Percentiles rank a stretch among this genome's conserved stretches.
Evolutionary conservation across 2,329 filamentous ascomycete genomes (phyloP).

Genomic region (Eurotiales sp.): DNA sequence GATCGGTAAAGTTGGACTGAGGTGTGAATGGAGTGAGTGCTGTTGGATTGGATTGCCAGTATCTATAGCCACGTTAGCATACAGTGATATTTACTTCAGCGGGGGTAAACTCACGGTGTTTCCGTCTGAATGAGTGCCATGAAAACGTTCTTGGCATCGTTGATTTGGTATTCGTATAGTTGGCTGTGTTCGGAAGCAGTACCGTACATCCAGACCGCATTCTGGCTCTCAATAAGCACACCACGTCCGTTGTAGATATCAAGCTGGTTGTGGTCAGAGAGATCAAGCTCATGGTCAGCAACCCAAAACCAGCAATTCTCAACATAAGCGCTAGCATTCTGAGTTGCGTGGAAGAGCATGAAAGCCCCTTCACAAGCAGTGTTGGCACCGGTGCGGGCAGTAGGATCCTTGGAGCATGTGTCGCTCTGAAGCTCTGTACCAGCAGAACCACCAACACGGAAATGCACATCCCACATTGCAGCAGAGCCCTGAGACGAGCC

Average conservation of each 20-base stretch:
- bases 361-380: slow-evolving; percentile 70
- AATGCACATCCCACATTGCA: slow-evolving; percentile 94
- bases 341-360: slow-evolving; percentile 56
- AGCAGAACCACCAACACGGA: slow-evolving; percentile 81
- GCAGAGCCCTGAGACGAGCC: slow-evolving; percentile 61
- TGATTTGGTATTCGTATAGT: slow-evolving; percentile 78
- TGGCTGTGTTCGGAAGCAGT: slow-evolving; percentile 61
- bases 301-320: slow-evolving; percentile 93
- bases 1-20: slow-evolving; percentile 44
- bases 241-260: slow-evolving; percentile 84
- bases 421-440: slow-evolving; percentile 79
- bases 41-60: slow-evolving; percentile 78
- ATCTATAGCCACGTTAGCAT: slow-evolving; percentile 25
- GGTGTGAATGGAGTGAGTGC: slow-evolving; percentile 51
- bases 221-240: slow-evolving; percentile 72
- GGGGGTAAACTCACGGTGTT: slow-evolving; percentile 60
- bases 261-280: slow-evolving; percentile 61
- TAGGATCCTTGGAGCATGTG: slow-evolving; percentile 73
- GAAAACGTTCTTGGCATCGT: slow-evolving; percentile 73
- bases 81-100: not conserved
- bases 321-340: slow-evolving; percentile 64
- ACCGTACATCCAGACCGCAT: slow-evolving; percentile 78
- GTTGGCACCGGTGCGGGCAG: slow-evolving; percentile 56
- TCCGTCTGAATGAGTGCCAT: slow-evolving; percentile 84
- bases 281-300: slow-evolving; percentile 84